Base-by-base conservation (phyloP, 2,329 filamentous ascomycete genomes). In the Hymenoscyphus albidus region DNA sequence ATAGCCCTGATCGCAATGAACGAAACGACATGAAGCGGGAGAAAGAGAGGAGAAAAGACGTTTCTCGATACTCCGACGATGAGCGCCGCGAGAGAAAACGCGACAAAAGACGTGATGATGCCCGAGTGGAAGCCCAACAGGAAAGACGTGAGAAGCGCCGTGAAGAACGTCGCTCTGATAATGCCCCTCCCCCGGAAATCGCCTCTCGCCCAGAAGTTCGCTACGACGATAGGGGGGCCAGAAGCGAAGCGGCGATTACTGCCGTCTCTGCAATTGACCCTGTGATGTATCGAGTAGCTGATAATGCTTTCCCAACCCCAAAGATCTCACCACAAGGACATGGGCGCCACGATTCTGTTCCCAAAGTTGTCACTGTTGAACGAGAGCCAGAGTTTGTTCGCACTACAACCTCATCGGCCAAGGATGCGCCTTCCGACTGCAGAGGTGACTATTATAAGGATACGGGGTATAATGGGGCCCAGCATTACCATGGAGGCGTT, bases 231-330 rank as follows among this genome's bases (percentile, higher is more conserved):
- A 61, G 65, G 18, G 61, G 66, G 58, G 71, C 68, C 55, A 75
- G 65, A 71, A 77, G 69, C 68, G 76, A 70, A 65, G 69, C 65
- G 51, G 72, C 61, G 70, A 71, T 68, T 65, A 69, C 70, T 40
- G 65, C 63, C 39, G 66, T 63, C 18, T 63, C 67, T 14, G 71
- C 74, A 59, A 74, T 84, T 71, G 82, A 88, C 74, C 83, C 85
- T 18, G 87, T 88, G 73, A 80, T 85, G 72, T 88, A 79, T 71
- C 84, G 83, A 74, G 82, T 87, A 66, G 69, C 79, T 54, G 78
- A 83, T 65, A 80, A 83, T 70, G 80, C 80, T n/a, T 84, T 84
- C 65, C 75, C 77, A 59, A 81, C 81, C 10, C 80, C 83, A 13
- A 78, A 80, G 0, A 72, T 73, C 4, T 63, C 65, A 12, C 51